These are phyloP conservation scores for Brassica napus DNA, from an alignment of 345 rosid species.

Conservation along the genomic window DNA sequence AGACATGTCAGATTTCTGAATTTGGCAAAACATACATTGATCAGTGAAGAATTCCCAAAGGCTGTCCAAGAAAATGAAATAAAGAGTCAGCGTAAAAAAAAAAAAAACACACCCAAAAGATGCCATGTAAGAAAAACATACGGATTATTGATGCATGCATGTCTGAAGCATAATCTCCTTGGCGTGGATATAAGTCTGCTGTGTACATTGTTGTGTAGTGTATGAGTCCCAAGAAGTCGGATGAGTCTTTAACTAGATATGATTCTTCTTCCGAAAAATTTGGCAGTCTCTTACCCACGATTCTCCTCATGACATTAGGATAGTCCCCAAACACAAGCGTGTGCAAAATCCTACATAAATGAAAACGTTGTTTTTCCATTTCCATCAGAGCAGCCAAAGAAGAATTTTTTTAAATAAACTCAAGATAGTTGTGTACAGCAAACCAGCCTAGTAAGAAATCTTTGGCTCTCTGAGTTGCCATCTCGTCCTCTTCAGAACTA, in stretches of 20 bases:
- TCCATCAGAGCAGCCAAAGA: neutral
- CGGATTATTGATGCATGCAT: constrained; percentile 19
- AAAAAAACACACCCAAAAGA: neutral
- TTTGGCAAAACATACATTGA: constrained; percentile 10
- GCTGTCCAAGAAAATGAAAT: constrained; percentile 29
- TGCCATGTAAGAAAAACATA: constrained; percentile 13
- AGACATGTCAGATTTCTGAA: neutral
- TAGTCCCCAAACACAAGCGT: constrained; percentile 71
- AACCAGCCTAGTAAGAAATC: neutral
- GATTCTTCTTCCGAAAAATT: constrained; percentile 55
- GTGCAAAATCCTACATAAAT: constrained; percentile 46
- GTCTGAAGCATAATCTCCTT: constrained; percentile 43
- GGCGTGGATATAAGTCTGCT: constrained; percentile 31
- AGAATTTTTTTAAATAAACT: neutral
- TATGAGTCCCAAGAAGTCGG: constrained; percentile 57
- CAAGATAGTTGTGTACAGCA: neutral
- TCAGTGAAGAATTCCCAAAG: neutral
- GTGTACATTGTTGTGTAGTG: constrained; percentile 37
- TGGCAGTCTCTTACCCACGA: constrained; percentile 63
- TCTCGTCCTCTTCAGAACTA: neutral
- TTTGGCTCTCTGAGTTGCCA: neutral
- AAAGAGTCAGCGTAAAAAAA: neutral
- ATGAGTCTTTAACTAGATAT: constrained; percentile 51
- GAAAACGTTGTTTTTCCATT: neutral
- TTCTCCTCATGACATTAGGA: constrained; percentile 60